Base-by-base conservation (phyloP, 179 eudicot species). In the Sideroxylon spinosum region DNA sequence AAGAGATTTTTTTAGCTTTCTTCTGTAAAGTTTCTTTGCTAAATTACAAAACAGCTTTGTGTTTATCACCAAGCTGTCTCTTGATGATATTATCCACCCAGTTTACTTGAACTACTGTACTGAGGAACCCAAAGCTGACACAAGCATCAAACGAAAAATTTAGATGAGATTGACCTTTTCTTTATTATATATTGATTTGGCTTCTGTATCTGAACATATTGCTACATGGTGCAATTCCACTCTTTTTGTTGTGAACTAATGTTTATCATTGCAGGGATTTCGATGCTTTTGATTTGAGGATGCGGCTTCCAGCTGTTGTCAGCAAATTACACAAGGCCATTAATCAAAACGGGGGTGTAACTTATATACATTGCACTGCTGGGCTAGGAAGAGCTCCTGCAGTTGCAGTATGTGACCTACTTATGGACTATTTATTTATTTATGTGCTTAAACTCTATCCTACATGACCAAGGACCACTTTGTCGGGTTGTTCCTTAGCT, bases 381-480 rank as follows among this genome's bases (percentile, higher is more conserved):
- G 99, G 99, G 76, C 90, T 95, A 81, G 99, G 99, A 71, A 85
- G 99, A 88, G 99, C 99, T 73, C 99, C 99, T 84, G 95, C 95
- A 80, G 87, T 83, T 83, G 99, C 99, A 68, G 98, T 95, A 90
- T 74, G 89, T 71, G 53, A n/a, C 29, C 48, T 69, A 9, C 83
- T 52, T 55, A 23, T 25, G 28, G 28, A 62, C 55, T 70, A 64
- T 74, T 75, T 25, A 14, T 77, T 65, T 48, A 17, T 61, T 55
- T 6, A 3, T 37, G 44, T 37, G 23, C 55, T 78, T n/a, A 71
- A 26, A 46, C 64, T 62, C 12, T 61, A 28, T 66, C 10, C 17
- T 10, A 57, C 22, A 7, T 22, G 73, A 74, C n/a, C 14, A 63
- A 73, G 22, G 32, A 64, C 44, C 10, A 13, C 16, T 11, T 23